Base-by-base conservation (phyloP, 2,329 filamentous ascomycete genomes). In the Exophiala aquamarina region DNA sequence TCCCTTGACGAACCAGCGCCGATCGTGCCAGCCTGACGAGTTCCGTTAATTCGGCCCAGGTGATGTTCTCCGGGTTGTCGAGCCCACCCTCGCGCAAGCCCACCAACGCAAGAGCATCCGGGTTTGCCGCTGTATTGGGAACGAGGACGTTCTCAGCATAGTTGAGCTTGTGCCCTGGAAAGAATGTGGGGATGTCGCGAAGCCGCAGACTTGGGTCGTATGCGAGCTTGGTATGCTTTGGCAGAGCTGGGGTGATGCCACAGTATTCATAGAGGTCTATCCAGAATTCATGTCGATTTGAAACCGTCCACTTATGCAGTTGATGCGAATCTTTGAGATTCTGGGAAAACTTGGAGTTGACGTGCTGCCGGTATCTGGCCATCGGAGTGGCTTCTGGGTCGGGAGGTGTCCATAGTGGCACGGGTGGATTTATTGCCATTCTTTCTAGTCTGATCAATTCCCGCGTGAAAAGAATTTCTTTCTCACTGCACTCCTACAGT, bases 211-310 rank as follows among this genome's bases (percentile, higher is more conserved):
- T 61, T 20, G 63, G 57, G 55, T 72, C 64, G 55, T 69, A 72
- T 10, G 70, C 70, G 40, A 57, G 59, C 5, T 51, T 66, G 15
- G 59, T 58, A 47, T 58, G 15, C 13, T 54, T 41, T n/a, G 67
- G 66, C 3, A 70, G 52, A 10, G 52, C 26, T 1, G 70, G 55
- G 13, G 51, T 35, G 29, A 72, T 56, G 7, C 60, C 59, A 1
- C 67, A 61, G 46, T 68, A 70, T 10, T 57, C 40, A 48, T 71
- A 70, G n/a, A 72, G 56, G 52, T 71, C 66, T 18, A 66, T 62
- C 70, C 70, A 73, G 50, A 73, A 72, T 9, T 68, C 61, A 38
- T 72, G 69, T 3, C 67, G 61, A n/a, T 65, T 59, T 1, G 60
- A 50, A 4, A 70, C 63, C 19, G 63, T 67, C 70, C 70, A 73